Conservation (phyloP, 2,329 filamentous ascomycete species). For the Coniochaeta prunicola region DNA sequence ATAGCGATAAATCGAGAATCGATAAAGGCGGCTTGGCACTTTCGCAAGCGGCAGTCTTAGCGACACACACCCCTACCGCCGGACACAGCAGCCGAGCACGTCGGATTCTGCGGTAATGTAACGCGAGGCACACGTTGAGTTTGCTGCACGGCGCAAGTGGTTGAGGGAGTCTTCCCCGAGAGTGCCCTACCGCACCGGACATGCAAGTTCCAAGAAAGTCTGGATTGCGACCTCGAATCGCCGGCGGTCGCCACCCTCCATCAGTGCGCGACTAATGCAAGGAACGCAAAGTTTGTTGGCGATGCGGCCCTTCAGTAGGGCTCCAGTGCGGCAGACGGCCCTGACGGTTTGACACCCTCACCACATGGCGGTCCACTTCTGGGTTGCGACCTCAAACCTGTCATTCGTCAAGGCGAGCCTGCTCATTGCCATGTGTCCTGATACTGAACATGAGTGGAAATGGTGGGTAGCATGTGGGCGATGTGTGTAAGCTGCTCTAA, state of each 20-base stretch:
- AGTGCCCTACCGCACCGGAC: neutral
- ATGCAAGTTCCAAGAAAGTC: neutral
- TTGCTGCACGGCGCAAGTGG: neutral
- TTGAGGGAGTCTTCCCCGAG: neutral
- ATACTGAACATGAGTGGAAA: neutral
- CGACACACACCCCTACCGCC: neutral
- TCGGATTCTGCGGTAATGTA: neutral
- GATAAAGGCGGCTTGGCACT: neutral
- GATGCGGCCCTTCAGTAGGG: neutral
- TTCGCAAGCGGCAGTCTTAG: neutral
- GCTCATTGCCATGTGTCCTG: neutral
- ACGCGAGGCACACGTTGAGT: neutral
- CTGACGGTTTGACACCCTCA: neutral
- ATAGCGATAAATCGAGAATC: neutral
- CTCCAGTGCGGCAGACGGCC: conserved; percentile 1
- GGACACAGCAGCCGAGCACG: neutral
- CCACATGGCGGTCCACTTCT: neutral
- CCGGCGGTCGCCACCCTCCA: neutral
- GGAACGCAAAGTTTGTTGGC: neutral
- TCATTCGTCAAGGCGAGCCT: neutral
- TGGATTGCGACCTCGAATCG: neutral
- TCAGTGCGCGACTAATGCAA: neutral
- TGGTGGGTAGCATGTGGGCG: neutral
- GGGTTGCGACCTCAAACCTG: neutral
- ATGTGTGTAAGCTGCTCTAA: neutral